Base-by-base conservation (phyloP, 495 filamentous ascomycete species). In the Podospora comata region DNA sequence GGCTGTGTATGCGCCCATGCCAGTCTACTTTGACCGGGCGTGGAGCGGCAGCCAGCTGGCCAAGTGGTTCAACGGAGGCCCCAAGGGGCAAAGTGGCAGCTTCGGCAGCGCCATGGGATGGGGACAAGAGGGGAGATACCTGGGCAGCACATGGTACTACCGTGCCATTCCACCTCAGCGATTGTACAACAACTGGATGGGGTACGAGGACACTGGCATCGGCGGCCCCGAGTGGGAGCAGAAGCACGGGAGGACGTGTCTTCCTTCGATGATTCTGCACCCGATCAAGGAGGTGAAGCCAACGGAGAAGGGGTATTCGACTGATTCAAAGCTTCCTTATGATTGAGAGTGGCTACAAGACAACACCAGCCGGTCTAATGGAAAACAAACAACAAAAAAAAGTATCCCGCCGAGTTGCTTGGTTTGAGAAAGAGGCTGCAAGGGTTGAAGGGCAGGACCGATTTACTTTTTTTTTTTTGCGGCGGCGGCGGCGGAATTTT, bases 1-100 rank as follows among this genome's bases (percentile, higher is more conserved):
- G 74, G 83, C 87, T 1, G 87, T 90, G 6, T 87, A 84, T 62
- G 85, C 84, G 15, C 89, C 89, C 4, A 87, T 92, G 72, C 90
- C 91, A 0, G 87, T 92, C 60, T 93, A 85, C 75, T 84, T 88
- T 20, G 89, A 91, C 66, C 79, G 83, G 30, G 77, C 80, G 11
- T 92, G 88, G 85, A 77, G 78, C 27, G 81, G 84, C 1, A 73
- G 78, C 19, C 84, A 85, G 67, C 73, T 89, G 54, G 83, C 86
- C 11, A 81, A 76, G 61, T 86, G 85, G 72, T 90, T 91, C 77
- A 92, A 93, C 67, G 81, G 86, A 0, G 82, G 83, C 4, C 80
- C 77, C 16, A 79, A 78, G 59, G 82, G 82, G 1, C 79, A 82
- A 68, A 78, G 77, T 32, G 83, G 84, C 63, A 77, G 79, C 61